Base-by-base conservation (phyloP, 768 basidiomycete species). In the Auriscalpium vulgare region DNA sequence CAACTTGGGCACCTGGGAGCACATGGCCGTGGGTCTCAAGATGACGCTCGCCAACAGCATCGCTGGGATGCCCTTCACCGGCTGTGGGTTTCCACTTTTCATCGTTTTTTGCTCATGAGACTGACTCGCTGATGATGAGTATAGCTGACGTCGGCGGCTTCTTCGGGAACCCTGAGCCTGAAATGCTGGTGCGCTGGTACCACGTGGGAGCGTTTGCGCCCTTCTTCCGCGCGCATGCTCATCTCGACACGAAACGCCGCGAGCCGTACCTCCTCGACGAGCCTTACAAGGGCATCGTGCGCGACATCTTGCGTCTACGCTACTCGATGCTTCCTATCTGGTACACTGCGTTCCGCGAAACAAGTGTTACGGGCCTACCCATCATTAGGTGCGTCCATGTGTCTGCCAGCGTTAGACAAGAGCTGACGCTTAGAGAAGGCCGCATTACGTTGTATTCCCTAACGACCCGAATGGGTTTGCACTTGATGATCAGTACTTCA, bases 221-320 rank as follows among this genome's bases (percentile, higher is more conserved):
- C 7, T 99, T 99, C 83, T 95, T 98, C 86, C 83, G 97, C 56
- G 97, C 95, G 1, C 97, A 99, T 69, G 95, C 95, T 10, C 95
- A 97, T 69, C 86, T 97, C 64, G 95, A 99, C 68, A 95, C 95
- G 34, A 98, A 97, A 74, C 85, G 97, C 45, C 86, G 97, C 43
- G 97, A 99, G 71, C 95, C 95, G 1, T 99, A 86, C 77, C 77
- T 98, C 0, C 79, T 88, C 50, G 91, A 92, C 10, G 86, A 97
- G 63, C 94, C 95, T 3, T 87, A 90, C 75, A 91, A 89, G 74
- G 76, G 81, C 37, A 87, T 92, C 50, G 71, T 97, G 46, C 82
- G 86, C 38, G 84, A 91, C 59, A 78, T 85, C 51, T 73, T 99
- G 49, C 80, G 86, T 23, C 72, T 97, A 55, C 75, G 97, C 47